These are phyloP conservation scores for Lunasporangiospora selenospora DNA, from an alignment of 192 early-diverging fungal species.

Conservation along the genomic window DNA sequence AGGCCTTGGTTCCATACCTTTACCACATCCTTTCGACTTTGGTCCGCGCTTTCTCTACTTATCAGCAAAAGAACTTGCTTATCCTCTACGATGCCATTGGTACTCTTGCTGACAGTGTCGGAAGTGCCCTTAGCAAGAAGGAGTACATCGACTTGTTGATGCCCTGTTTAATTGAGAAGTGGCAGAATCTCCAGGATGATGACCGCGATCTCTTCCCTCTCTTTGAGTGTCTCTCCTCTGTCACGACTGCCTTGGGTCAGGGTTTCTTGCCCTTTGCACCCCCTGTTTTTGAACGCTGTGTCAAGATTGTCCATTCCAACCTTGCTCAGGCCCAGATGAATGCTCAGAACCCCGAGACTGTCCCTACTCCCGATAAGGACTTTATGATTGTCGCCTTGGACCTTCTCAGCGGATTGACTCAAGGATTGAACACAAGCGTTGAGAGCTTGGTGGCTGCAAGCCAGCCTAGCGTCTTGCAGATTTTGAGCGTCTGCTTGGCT, in stretches of 20 bases:
- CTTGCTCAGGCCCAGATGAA: constrained; percentile 69
- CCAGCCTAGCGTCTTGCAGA: constrained; percentile 74
- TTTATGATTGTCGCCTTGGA: constrained; percentile 97
- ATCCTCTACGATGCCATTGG: constrained; percentile 98
- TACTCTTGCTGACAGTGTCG: constrained; percentile 96
- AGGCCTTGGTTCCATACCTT: constrained; percentile 85
- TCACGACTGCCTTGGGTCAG: constrained; percentile 85
- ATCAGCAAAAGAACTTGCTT: constrained; percentile 96
- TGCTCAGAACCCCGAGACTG: constrained; percentile 50
- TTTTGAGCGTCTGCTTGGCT: constrained; percentile 85
- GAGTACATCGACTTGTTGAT: constrained; percentile 86
- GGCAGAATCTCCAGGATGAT: constrained; percentile 80
- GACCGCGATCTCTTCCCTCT: constrained; percentile 93
- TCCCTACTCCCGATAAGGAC: constrained; percentile 90
- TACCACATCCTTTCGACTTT: constrained; percentile 87
- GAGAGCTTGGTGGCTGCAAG: constrained; percentile 78
- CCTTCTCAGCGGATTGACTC: constrained; percentile 91
- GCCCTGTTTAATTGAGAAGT: constrained; percentile 87
- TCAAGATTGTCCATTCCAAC: constrained; percentile 86
- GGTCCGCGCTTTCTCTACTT: constrained; percentile 83
- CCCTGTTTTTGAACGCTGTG: constrained; percentile 87
- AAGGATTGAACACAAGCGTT: constrained; percentile 83
- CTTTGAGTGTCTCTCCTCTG: constrained; percentile 90
- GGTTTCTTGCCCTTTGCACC: constrained; percentile 87
- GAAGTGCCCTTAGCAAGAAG: constrained; percentile 78